These are phyloP conservation scores for Prototheca wickerhamii DNA, from an alignment of 163 green algal genomes.

Conservation along the genomic window DNA sequence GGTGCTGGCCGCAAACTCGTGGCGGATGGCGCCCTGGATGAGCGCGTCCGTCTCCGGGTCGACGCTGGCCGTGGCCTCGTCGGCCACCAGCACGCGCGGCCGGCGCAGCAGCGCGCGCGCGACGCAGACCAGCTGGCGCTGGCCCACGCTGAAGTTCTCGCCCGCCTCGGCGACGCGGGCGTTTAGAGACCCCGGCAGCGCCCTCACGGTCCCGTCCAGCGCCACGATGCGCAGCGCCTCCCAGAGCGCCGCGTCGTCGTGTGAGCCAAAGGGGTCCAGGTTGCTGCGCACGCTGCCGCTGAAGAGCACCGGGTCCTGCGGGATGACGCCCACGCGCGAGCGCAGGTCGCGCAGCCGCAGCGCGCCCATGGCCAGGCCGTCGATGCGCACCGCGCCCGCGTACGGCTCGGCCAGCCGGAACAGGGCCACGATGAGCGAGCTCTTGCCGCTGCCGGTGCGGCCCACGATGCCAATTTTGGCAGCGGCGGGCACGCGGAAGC, in stretches of 20 bases:
- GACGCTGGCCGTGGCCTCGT: constrained; percentile 90
- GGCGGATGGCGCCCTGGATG: constrained; percentile 73
- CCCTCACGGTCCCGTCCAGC: constrained; percentile 48
- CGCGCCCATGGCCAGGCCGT: constrained; percentile 47
- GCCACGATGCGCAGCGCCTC: constrained; percentile 59
- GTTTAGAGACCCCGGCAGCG: constrained; percentile 38
- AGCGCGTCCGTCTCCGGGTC: constrained; percentile 80
- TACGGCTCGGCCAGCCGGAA: constrained; percentile 87
- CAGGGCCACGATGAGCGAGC: constrained; percentile 81
- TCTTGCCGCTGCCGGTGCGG: constrained; percentile 87
- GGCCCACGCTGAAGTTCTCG: constrained; percentile 75
- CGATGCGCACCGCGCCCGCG: constrained; percentile 45
- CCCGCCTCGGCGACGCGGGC: constrained; percentile 61
- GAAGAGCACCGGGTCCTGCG: constrained; percentile 71
- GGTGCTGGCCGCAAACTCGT: constrained; percentile 69
- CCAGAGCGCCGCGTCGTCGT: constrained; percentile 75
- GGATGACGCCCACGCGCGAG: constrained; percentile 49
- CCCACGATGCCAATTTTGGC: constrained; percentile 71
- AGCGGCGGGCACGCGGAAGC: constrained; percentile 27
- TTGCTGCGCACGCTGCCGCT: constrained; percentile 62
- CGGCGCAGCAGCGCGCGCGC: constrained; percentile 52
- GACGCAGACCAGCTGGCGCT: constrained; percentile 68
- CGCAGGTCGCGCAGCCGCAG: constrained; percentile 55
- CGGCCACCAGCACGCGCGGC: constrained; percentile 73
- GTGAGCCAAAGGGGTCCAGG: constrained; percentile 56